A percentile compares a stretch with the other conserved stretches of the same genome.
Conservation (phyloP, 2,329 filamentous ascomycete genomes). For the Trichoderma citrinoviride region DNA sequence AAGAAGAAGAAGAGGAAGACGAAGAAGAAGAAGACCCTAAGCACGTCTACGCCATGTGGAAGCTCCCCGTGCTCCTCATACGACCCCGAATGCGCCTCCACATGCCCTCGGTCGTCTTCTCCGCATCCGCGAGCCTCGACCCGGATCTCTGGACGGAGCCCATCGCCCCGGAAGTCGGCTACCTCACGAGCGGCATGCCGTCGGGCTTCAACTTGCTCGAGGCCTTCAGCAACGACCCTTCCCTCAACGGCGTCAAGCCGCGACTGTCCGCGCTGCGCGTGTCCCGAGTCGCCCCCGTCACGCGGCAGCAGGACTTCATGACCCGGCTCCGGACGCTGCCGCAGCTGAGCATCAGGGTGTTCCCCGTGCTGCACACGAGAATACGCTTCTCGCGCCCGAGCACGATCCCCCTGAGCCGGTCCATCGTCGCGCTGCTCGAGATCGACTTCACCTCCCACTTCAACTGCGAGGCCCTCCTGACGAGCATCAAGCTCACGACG, state of each 20-base stretch:
- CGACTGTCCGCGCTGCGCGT: slow-evolving; percentile 71
- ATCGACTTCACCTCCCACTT: slow-evolving; percentile 71
- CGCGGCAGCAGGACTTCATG: slow-evolving; percentile 58
- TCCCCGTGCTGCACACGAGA: slow-evolving; percentile 68
- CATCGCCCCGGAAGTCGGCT: slow-evolving; percentile 49
- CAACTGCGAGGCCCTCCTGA: slow-evolving; percentile 62
- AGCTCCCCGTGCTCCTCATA: slow-evolving; percentile 54
- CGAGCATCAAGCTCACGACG: slow-evolving; percentile 57
- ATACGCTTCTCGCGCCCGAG: slow-evolving; percentile 68
- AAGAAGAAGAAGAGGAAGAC: slow-evolving; percentile 19
- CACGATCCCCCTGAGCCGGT: slow-evolving; percentile 54
- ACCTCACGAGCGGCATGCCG: slow-evolving; percentile 66
- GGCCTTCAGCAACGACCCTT: slow-evolving; percentile 65
- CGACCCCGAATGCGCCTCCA: slow-evolving; percentile 64
- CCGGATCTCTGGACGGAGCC: slow-evolving; percentile 40
- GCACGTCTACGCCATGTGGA: slow-evolving; percentile 58
- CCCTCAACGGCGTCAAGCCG: slow-evolving; percentile 59
- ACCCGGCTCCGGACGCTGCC: slow-evolving; percentile 64
- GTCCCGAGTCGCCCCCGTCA: slow-evolving; percentile 68
- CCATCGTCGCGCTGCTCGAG: slow-evolving; percentile 68
- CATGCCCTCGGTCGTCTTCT: slow-evolving; percentile 63
- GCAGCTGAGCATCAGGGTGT: slow-evolving; percentile 60
- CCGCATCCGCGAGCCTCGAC: slow-evolving; percentile 59
- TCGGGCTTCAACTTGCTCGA: slow-evolving; percentile 75
- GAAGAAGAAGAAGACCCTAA: slow-evolving; percentile 30